Base-by-base conservation (phyloP, 345 rosid genomes). In the Laguncularia racemosa region DNA sequence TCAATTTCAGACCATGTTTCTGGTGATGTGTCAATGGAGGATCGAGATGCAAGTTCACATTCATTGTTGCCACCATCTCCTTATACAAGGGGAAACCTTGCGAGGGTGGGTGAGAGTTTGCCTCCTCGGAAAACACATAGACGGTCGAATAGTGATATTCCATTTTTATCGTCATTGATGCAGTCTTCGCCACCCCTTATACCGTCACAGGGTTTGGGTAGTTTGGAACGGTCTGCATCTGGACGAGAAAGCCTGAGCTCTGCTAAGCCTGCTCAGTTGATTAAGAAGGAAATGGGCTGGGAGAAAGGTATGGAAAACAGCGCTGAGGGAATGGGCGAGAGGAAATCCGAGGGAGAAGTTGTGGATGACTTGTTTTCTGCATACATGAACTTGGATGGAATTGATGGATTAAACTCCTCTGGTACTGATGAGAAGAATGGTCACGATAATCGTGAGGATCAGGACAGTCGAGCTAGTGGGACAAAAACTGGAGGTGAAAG, bases 291-390 rank as follows among this genome's bases (percentile, higher is more conserved):
- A 64, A 47, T 62, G 2, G 67, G 69, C 64, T 83, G 83, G 78
- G 95, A 91, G 26, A 79, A 62, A 72, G 78, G 74, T 46, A 63
- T 63, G 13, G 79, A 75, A 43, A 57, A 46, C 61, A 69, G 57
- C 61, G 71, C 62, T 3, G 89, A 89, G 77, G 91, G 89, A 16
- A 77, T 66, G 67, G 85, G 84, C 12, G 97, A 84, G 80, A 75
- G 91, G 64, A 87, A 80, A 71, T 69, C 84, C 2, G 89, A 87
- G 71, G 95, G 86, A 48, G 88, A 87, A 67, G 77, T 74, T 23
- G 84, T 87, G 67, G 99, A 93, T 68, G 99, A 89, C 65, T 75
- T 89, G 67, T 82, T 93, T 72, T 89, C 96, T 11, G 95, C 97
- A 0, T 93, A 87, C 57, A 93, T 93, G 95, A 93, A 93, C 75